Conservation (phyloP, 2,329 filamentous ascomycete species). For the Alternaria gaisen region DNA sequence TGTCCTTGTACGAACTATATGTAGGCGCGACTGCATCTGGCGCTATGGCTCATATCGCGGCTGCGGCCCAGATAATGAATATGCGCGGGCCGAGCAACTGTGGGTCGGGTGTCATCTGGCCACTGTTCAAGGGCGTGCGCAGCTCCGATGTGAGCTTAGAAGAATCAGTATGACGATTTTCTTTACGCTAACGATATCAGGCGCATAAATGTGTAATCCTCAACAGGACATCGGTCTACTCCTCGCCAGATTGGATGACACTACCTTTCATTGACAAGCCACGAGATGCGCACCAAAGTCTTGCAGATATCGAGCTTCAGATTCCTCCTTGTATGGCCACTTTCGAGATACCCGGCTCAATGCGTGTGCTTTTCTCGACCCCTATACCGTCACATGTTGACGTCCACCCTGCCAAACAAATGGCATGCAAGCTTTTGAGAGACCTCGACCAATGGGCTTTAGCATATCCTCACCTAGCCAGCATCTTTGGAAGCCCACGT, state of each 20-base stretch:
- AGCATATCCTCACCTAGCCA: not conserved
- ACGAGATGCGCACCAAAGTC: constrained; percentile 36
- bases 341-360: constrained; percentile 24
- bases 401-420: constrained; percentile 20
- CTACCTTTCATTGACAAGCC: constrained; percentile 35
- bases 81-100: constrained; percentile 43
- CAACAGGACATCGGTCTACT: constrained; percentile 40
- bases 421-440: constrained; percentile 25
- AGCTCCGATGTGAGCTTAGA: constrained; percentile 37
- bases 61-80: constrained; percentile 41
- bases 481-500: not conserved
- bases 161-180: not conserved
- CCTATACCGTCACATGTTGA: constrained; percentile 24
- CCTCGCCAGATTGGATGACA: constrained; percentile 40
- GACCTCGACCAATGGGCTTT: constrained; percentile 19
- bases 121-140: constrained; percentile 42
- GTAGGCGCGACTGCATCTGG: constrained; percentile 40
- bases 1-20: constrained; percentile 44
- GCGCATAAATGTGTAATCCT: constrained; percentile 38
- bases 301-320: constrained; percentile 39
- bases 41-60: constrained; percentile 41
- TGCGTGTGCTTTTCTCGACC: constrained; percentile 32
- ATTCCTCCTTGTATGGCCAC: constrained; percentile 36
- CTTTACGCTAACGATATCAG: constrained; percentile 25
- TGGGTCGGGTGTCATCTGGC: constrained; percentile 31